Evolutionary conservation across 805 yeast genomes (phyloP).

Genomic region (Saccharomycopsis olivae): DNA sequence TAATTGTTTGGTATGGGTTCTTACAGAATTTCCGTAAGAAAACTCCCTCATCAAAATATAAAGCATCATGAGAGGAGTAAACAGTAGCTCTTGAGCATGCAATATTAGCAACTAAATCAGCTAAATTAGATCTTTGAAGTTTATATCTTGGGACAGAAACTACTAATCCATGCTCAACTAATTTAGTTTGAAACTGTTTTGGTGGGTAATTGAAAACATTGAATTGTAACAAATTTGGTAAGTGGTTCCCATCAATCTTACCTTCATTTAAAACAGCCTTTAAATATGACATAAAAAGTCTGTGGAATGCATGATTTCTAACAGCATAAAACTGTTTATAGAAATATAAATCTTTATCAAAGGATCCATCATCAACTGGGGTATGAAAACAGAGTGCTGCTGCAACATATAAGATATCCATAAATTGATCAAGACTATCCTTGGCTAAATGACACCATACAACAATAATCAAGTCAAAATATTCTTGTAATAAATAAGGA

Average conservation of each 20-base stretch:
- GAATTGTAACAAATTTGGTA: background rate
- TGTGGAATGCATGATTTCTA: slow-evolving; percentile 27
- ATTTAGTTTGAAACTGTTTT: slow-evolving; percentile 24
- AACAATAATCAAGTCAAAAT: slow-evolving; percentile 26
- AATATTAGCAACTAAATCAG: slow-evolving; percentile 26
- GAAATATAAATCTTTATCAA: slow-evolving; percentile 18
- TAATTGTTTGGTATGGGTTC: slow-evolving; percentile 28
- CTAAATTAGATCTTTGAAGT: slow-evolving; percentile 22
- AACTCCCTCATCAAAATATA: slow-evolving; percentile 31
- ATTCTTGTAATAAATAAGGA: slow-evolving; percentile 28
- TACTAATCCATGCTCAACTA: slow-evolving; percentile 27
- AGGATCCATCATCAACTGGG: slow-evolving; percentile 18
- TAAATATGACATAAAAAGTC: slow-evolving; percentile 26
- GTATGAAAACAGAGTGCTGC: slow-evolving; percentile 26
- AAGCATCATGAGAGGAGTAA: slow-evolving; percentile 25
- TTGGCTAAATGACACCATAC: slow-evolving; percentile 17
- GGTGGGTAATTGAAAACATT: slow-evolving; percentile 12
- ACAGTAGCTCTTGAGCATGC: slow-evolving; percentile 27
- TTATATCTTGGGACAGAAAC: slow-evolving; percentile 24
- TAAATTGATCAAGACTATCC: background rate
- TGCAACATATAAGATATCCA: slow-evolving; percentile 27
- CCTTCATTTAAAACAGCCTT: slow-evolving; percentile 16
- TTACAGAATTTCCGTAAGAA: slow-evolving; percentile 31
- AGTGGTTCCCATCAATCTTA: background rate
- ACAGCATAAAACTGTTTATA: slow-evolving; percentile 25